These are phyloP conservation scores for Colletotrichum cereale DNA, from an alignment of 2,329 filamentous ascomycete species.

Conservation along the genomic window DNA sequence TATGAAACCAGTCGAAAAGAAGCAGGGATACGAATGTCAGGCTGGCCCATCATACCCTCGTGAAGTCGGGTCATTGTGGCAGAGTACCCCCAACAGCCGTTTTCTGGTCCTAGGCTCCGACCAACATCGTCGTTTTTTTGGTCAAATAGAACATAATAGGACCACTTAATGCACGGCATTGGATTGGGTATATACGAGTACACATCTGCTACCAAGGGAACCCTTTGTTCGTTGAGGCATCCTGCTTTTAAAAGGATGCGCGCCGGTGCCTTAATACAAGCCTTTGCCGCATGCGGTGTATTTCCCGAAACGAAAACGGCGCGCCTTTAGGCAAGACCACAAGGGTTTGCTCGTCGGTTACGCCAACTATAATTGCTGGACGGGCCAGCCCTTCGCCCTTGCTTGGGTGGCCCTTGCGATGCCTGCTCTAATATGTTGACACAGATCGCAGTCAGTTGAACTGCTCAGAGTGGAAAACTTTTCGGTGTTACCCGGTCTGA, in stretches of 20 bases:
- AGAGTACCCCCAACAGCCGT: background rate
- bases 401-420: too few species aligned
- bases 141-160: background rate
- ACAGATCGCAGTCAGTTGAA: background rate
- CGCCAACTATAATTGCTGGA: constrained; percentile 10
- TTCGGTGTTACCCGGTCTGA: constrained; percentile 5
- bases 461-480: constrained; percentile 1
- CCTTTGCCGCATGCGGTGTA: constrained; percentile 27
- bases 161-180: background rate
- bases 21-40: constrained; percentile 4
- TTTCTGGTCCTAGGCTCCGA: background rate
- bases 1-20: background rate
- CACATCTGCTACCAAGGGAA: background rate
- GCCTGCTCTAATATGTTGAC: background rate
- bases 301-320: constrained; percentile 25
- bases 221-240: background rate
- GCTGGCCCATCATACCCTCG: constrained; percentile 14
- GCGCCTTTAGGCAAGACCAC: constrained; percentile 13
- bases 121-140: background rate
- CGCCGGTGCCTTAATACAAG: background rate
- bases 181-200: background rate
- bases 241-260: constrained; percentile 21
- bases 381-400: background rate
- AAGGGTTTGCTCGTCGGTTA: constrained; percentile 24
- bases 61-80: constrained; percentile 8